These are phyloP conservation scores for Cerioporus squamosus DNA, from an alignment of 1,284 basidiomycete species.

Conservation along the genomic window DNA sequence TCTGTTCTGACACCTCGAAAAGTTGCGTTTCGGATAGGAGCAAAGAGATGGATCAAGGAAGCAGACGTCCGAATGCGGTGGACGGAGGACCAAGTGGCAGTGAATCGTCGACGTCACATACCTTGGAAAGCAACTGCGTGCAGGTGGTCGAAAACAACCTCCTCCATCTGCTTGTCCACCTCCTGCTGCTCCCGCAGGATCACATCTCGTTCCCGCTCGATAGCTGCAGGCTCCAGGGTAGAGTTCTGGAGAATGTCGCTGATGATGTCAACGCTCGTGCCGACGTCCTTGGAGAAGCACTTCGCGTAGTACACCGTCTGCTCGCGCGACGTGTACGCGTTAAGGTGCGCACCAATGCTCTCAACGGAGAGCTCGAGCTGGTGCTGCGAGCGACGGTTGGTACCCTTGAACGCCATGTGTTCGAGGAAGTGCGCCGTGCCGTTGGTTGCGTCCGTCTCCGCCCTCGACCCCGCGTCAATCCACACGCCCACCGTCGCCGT, in stretches of 20 bases:
- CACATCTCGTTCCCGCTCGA: constrained; percentile 97
- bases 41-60: too few species aligned
- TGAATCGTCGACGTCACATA: constrained; percentile 39
- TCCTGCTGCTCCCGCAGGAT: constrained; percentile 98
- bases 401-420: constrained; percentile 98
- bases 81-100: too few species aligned
- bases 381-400: constrained; percentile 88
- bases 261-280: constrained; percentile 93
- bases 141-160: constrained; percentile 98
- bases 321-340: constrained; percentile 98
- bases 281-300: constrained; percentile 96
- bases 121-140: constrained; percentile 97
- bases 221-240: constrained; percentile 87
- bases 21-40: too few species aligned
- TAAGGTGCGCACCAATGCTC: constrained; percentile 96
- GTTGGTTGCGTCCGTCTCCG: constrained; percentile 92
- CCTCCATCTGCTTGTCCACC: constrained; percentile 98
- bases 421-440: constrained; percentile 99
- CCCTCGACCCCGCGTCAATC: constrained; percentile 98
- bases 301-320: constrained; percentile 99
- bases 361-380: constrained; percentile 97
- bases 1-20: too few species aligned
- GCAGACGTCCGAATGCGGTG: too few species aligned
- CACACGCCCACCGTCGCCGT: constrained; percentile 99
- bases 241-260: constrained; percentile 98